Evolutionary conservation across 768 basidiomycete species (phyloP).

Genomic region (Tephrocybe sp.): DNA sequence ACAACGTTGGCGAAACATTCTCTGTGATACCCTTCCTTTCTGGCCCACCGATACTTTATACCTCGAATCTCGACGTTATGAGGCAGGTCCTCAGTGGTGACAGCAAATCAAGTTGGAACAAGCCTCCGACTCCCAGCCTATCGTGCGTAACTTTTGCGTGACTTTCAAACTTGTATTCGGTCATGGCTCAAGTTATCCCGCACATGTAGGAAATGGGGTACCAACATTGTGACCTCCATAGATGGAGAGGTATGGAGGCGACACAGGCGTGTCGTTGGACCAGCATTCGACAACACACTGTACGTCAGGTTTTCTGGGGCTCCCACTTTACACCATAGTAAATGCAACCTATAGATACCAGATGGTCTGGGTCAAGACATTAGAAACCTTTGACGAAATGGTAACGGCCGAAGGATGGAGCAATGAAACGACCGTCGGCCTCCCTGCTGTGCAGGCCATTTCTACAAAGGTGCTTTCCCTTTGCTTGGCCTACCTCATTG

Average conservation of each 20-base stretch:
- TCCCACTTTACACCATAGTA: background rate
- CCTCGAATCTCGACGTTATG: conserved; percentile 44
- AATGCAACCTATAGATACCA: conserved; percentile 19
- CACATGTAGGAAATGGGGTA: conserved; percentile 35
- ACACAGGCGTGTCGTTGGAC: conserved; percentile 38
- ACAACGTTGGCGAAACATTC: conserved; percentile 34
- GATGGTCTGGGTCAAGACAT: conserved; percentile 30
- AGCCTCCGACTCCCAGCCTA: conserved; percentile 25
- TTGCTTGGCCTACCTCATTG: background rate
- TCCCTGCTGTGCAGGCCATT: conserved; percentile 9
- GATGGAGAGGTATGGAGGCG: conserved; percentile 40
- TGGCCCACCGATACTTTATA: conserved; percentile 35
- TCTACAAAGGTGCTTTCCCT: background rate
- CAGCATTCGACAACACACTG: conserved; percentile 38
- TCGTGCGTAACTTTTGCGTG: background rate
- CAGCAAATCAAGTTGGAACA: conserved; percentile 34
- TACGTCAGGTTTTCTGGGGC: conserved; percentile 15
- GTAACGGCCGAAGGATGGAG: conserved; percentile 24
- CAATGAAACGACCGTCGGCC: conserved; percentile 8
- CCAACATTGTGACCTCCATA: conserved; percentile 35
- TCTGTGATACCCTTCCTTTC: conserved; percentile 36
- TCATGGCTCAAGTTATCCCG: conserved; percentile 10
- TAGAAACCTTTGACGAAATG: conserved; percentile 28
- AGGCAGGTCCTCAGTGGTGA: conserved; percentile 39
- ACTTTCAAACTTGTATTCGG: background rate